Evolutionary conservation across 2,329 filamentous ascomycete species (phyloP).

Genomic region (Botrytis aclada): DNA sequence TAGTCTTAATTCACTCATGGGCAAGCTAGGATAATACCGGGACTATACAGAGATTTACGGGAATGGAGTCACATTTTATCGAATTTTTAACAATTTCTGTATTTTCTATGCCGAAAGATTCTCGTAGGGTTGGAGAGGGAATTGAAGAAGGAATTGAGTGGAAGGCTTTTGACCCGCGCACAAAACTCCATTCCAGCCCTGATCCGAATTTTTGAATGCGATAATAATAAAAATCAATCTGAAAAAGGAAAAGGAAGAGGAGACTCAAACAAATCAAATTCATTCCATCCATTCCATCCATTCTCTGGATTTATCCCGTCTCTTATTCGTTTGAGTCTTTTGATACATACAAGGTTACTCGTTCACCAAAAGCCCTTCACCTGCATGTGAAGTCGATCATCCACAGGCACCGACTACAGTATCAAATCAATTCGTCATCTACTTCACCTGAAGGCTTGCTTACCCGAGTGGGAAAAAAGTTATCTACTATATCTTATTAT

Average conservation of each 20-base stretch:
- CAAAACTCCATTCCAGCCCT: background rate
- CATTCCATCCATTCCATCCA: too few species aligned
- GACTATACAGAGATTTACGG: background rate
- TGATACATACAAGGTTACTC: background rate
- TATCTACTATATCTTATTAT: background rate
- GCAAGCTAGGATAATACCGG: background rate
- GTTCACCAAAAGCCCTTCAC: background rate
- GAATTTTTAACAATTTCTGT: background rate
- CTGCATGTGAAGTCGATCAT: constrained; percentile 9
- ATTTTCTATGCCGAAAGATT: constrained; percentile 18
- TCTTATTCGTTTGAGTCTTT: background rate
- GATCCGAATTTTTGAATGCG: background rate
- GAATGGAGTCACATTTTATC: constrained; percentile 10
- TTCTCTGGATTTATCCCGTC: background rate
- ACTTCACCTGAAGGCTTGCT: background rate
- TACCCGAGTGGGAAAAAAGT: background rate
- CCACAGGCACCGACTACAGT: constrained; percentile 19
- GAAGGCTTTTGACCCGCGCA: background rate
- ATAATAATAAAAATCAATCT: background rate
- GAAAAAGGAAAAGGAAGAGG: background rate
- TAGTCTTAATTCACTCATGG: background rate
- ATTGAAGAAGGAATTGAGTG: background rate
- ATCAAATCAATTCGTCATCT: constrained; percentile 15
- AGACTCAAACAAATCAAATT: background rate
- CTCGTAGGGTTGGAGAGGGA: background rate